Evolutionary conservation across 1,284 basidiomycete genomes (phyloP).

Genomic region (Earliella scabrosa): DNA sequence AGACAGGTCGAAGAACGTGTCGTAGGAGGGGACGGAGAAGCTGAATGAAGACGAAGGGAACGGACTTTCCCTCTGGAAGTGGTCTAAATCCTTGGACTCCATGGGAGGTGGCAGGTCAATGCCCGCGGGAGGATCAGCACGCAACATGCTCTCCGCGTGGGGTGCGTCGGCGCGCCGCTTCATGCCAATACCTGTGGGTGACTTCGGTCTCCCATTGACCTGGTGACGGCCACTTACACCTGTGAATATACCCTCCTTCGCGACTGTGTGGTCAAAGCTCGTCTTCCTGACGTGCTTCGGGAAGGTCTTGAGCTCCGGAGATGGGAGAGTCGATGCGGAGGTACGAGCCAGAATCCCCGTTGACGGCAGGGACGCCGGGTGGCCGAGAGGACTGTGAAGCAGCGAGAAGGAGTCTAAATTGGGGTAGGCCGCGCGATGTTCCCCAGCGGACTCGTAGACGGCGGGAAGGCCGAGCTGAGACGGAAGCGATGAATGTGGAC

Average conservation of each 20-base stretch:
- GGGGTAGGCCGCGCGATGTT: conserved; percentile 25
- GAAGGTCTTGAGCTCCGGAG: conserved; percentile 61
- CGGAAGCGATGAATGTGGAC: conserved; percentile 43
- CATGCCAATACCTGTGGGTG: conserved; percentile 64
- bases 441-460: conserved; percentile 55
- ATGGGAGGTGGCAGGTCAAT: conserved; percentile 44
- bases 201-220: conserved; percentile 73
- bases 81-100: conserved; percentile 32
- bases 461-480: conserved; percentile 41
- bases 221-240: conserved; percentile 73
- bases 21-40: conserved; percentile 75
- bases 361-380: conserved; percentile 71
- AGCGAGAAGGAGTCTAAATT: conserved; percentile 42
- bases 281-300: conserved; percentile 88
- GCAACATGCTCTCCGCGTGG: conserved; percentile 75
- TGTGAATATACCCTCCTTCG: conserved; percentile 62
- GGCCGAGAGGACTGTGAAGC: conserved; percentile 55
- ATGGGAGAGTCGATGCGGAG: conserved; percentile 41
- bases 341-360: conserved; percentile 56
- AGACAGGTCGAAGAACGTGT: conserved; percentile 65
- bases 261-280: conserved; percentile 89
- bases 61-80: conserved; percentile 40
- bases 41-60: conserved; percentile 82
- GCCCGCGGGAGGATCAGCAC: conserved; percentile 69
- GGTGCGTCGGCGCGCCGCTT: conserved; percentile 79